Base-by-base conservation (phyloP, 345 rosid species). In the Heritiera littoralis region DNA sequence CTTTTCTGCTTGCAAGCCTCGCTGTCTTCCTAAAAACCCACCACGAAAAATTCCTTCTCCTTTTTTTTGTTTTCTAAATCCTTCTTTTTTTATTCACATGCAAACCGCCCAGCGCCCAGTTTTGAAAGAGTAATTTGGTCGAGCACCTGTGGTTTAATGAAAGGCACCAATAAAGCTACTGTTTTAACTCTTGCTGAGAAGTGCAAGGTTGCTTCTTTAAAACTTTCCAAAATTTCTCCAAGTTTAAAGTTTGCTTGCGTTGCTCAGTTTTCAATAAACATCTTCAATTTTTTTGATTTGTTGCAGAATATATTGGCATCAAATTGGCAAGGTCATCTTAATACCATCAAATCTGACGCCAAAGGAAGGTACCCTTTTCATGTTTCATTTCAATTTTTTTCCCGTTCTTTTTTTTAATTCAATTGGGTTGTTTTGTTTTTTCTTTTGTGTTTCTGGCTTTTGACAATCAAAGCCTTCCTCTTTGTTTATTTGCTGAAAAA, bases 331-430 rank as follows among this genome's bases (percentile, higher is more conserved):
- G 95, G 92, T 51, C 80, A 82, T 43, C 90, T 95, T 30, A 87
- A 89, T 51, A 93, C 98, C 71, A 83, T 95, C 86, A 90, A 91
- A 84, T 92, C 98, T 38, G 95, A 93, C 76, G 89, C 92, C 81
- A 84, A 89, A 82, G 97, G 95, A 84, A 95, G 98, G 98, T 94
- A 56, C 52, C 74, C 48, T 74, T 77, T 41, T 78, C 51, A 0
- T 14, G 51, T 28, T 68, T 77, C 32, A 30, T 41, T 54, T 14
- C 18, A 14, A 40, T 66, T 67, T 48, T 13, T 55, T 43, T 15
- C 23, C 48, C 15, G 23, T 30, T 40, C 8, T 15, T 48, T 43
- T 23, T n/a, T 51, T 80, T 32, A 23, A 23, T 23, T 23, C 28
- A 23, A 23, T 23, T 23, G 28, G 28, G 28, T 23, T 35, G 46